Conservation (phyloP, 306 rosid genomes). For the Trifolium fragiferum region DNA sequence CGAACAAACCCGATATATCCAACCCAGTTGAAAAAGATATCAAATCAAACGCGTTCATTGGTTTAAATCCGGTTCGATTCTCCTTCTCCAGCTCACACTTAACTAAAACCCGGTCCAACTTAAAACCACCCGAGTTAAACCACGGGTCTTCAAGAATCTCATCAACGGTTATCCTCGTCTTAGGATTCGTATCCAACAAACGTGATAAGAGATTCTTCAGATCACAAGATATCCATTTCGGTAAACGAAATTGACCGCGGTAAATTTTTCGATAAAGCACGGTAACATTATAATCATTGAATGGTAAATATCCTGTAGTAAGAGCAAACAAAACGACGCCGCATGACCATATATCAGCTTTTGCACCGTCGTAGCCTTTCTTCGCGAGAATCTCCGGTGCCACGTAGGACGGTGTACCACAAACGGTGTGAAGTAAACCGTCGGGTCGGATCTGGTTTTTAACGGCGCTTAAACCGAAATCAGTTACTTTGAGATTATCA, state of each 20-base stretch:
- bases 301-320: slow-evolving; percentile 68
- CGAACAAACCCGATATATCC: slow-evolving; percentile 61
- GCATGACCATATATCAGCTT: slow-evolving; percentile 83
- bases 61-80: slow-evolving; percentile 7
- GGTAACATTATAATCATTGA: slow-evolving; percentile 62
- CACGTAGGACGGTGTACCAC: slow-evolving; percentile 91
- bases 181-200: slow-evolving; percentile 66
- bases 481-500: slow-evolving; percentile 63
- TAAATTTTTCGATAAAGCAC: slow-evolving; percentile 68
- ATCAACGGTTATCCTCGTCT: slow-evolving; percentile 63
- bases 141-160: slow-evolving; percentile 67
- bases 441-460: slow-evolving; percentile 63
- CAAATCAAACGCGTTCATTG: slow-evolving; percentile 74
- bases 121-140: slow-evolving; percentile 44
- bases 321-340: slow-evolving; percentile 73
- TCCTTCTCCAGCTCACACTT: slow-evolving; percentile 26
- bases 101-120: background rate
- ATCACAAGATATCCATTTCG: slow-evolving; percentile 59
- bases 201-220: slow-evolving; percentile 54
- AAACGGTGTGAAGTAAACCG: slow-evolving; percentile 71
- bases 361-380: slow-evolving; percentile 80
- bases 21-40: slow-evolving; percentile 76
- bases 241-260: slow-evolving; percentile 74
- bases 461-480: slow-evolving; percentile 80
- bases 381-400: slow-evolving; percentile 82